Evolutionary conservation across 1,139 yeast species (phyloP), one percentile per base, ranked within the genome.

Genomic region (Tardiomyces digboiensis): DNA sequence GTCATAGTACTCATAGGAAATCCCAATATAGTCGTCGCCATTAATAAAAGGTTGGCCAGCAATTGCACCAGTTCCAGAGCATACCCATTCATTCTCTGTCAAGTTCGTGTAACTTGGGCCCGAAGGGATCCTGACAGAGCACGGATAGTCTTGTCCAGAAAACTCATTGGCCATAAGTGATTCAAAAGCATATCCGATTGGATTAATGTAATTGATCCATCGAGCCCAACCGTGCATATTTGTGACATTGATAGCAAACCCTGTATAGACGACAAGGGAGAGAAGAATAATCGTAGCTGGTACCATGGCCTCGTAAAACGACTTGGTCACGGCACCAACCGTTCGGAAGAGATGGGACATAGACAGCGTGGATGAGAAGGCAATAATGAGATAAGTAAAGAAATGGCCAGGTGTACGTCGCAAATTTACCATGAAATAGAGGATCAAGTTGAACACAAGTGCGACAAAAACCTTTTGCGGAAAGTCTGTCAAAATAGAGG

Each of bases 151-250:
- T 16, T 75, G 61, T 40, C 66, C 69, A 49, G 65, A 68, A 55
- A 76, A 78, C 58, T 80, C 87, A 54, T 75, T 82, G 2, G 75
- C 71, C 78, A 83, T 75, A 56, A 83, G 62, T 0, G 84, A 68
- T 60, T 82, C 89, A 54, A 80, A 82, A 4, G 76, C 72, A 55
- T 83, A 84, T 6, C 77, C 80, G 42, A 83, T 65, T 0, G 93
- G 93, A 54, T 84, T 75, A 46, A 83, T 61, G 56, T 80, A 83
- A 63, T 79, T 80, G 55, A 84, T 76, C 91, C 93, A 85, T 51
- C 82, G 70, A 33, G 84, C 76, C 93, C 93, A 84, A 22, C 84
- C 82, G 47, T 76, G 72, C 83, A 83, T 80, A 46, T 72, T 70
- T 8, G 75, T 74, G 44, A 74, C 74, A 29, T 91, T 91, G 50